These are phyloP conservation scores for Lasiosphaeria hispida DNA, from an alignment of 495 filamentous ascomycete genomes.

Conservation along the genomic window DNA sequence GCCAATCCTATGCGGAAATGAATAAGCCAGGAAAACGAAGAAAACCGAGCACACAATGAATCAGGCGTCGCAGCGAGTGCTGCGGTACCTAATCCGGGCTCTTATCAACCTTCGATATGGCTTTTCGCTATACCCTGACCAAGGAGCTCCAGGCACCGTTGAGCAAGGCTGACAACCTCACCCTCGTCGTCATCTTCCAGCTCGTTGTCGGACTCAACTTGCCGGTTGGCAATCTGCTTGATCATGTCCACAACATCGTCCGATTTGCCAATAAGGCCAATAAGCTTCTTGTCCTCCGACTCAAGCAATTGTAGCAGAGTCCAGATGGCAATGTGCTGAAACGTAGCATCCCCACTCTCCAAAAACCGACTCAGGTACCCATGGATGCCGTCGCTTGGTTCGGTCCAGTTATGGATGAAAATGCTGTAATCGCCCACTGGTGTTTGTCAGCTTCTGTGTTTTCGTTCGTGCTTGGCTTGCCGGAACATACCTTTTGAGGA, in stretches of 20 bases:
- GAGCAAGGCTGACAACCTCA: slow-evolving; percentile 88
- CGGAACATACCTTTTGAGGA: slow-evolving; percentile 83
- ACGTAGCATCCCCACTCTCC: slow-evolving; percentile 90
- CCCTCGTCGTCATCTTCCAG: slow-evolving; percentile 82
- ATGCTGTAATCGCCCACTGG: slow-evolving; percentile 94
- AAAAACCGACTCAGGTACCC: slow-evolving; percentile 92
- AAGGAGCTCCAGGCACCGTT: slow-evolving; percentile 84
- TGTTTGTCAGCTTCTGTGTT: slow-evolving; percentile 18
- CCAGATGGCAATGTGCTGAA: slow-evolving; percentile 99
- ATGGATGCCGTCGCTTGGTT: slow-evolving; percentile 91
- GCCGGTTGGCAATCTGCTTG: slow-evolving; percentile 81
- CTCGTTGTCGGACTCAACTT: slow-evolving; percentile 86
- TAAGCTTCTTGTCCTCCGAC: slow-evolving; percentile 83
- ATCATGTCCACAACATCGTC: slow-evolving; percentile 90
- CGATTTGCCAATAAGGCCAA: slow-evolving; percentile 79
- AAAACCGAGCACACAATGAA: slow-evolving; percentile 5
- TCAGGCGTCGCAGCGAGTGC: background rate
- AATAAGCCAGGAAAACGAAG: slow-evolving; percentile 28
- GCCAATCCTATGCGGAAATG: slow-evolving; percentile 34
- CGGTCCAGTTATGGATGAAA: slow-evolving; percentile 89
- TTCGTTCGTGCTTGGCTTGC: background rate
- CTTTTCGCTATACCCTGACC: slow-evolving; percentile 55
- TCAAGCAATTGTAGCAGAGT: slow-evolving; percentile 93
- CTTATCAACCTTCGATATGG: slow-evolving; percentile 53
- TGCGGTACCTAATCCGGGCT: background rate